Conservation (phyloP, 352 stramenopile genomes). For the Blastocystis sp. region DNA sequence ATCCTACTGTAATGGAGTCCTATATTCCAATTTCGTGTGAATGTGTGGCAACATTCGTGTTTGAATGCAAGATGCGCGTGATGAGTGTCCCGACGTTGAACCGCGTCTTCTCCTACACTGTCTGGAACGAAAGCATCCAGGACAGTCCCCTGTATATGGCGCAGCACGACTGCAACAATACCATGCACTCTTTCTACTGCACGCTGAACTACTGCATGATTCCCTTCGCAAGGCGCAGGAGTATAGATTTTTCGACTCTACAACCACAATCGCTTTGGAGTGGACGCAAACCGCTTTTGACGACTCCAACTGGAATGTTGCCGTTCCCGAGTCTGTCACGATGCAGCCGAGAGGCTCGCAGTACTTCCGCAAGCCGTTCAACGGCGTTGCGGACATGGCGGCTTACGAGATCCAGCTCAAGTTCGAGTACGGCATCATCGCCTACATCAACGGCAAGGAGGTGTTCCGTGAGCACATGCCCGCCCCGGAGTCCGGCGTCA, state of each 20-base stretch:
- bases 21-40: too few relatives aligned
- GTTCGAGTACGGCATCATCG: slow-evolving; percentile 14
- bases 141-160: too few relatives aligned
- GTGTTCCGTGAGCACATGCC: neutral
- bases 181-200: too few relatives aligned
- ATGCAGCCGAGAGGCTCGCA: neutral
- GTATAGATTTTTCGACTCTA: neutral
- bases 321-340: neutral
- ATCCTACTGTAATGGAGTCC: too few relatives aligned
- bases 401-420: slow-evolving; percentile 13
- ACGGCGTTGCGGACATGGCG: neutral
- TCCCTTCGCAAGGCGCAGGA: neutral
- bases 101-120: too few relatives aligned
- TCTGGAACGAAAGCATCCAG: too few relatives aligned
- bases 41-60: too few relatives aligned
- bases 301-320: slow-evolving; percentile 1
- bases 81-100: too few relatives aligned
- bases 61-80: too few relatives aligned
- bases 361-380: slow-evolving; percentile 23
- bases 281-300: neutral
- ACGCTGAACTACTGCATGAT: neutral
- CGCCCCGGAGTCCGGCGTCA: neutral
- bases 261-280: too few relatives aligned
- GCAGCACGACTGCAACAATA: too few relatives aligned
- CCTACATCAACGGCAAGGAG: slow-evolving; percentile 5